Base-by-base conservation (phyloP, 768 basidiomycete species). In the Amanita rubescens region DNA sequence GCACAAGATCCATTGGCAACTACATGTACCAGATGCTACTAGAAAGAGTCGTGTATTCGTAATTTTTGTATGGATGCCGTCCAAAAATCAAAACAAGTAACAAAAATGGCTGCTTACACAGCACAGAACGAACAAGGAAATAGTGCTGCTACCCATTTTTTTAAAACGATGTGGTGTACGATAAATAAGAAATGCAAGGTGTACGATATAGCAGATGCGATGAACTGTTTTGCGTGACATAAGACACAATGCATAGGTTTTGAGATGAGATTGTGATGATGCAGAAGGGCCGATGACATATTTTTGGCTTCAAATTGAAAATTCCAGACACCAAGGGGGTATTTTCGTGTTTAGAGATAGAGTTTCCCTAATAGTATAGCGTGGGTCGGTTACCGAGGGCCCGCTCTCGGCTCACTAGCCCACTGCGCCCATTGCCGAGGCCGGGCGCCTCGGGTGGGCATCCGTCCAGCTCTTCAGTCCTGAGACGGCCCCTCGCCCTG, bases 341-440 rank as follows among this genome's bases (percentile, higher is more conserved):
- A 19, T 45, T 42, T 34, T 53, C 11, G n/a, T 22, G 20, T 43
- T 34, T 15, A 20, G 43, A 45, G 34, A 53, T 32, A 34, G 3
- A 38, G 17, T 14, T 52, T 32, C 41, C 52, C 52, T 53, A 53
- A 42, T 53, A 46, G 24, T 35, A 45, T 35, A 43, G 20, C 32
- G 43, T 53, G 34, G 52, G 20, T 27, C 52, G 52, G n/a, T 22
- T 41, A 17, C 49, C 49, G 37, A 51, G 22, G 15, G 22, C 52
- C 42, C 71, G 66, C 60, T 75, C 75, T 25, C 77, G 68, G 51
- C 73, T 69, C 48, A 78, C 57, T 47, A 87, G 65, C 6, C 85
- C 86, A 58, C 84, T 87, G 48, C 85, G 77, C 49, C 85, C 85
- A 38, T 69, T 70, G 5, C 84, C 85, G 55, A 69, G 81, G 8